Evolutionary conservation across 164 flowering plant genomes (phyloP).

Genomic region (Echeveria elegans): DNA sequence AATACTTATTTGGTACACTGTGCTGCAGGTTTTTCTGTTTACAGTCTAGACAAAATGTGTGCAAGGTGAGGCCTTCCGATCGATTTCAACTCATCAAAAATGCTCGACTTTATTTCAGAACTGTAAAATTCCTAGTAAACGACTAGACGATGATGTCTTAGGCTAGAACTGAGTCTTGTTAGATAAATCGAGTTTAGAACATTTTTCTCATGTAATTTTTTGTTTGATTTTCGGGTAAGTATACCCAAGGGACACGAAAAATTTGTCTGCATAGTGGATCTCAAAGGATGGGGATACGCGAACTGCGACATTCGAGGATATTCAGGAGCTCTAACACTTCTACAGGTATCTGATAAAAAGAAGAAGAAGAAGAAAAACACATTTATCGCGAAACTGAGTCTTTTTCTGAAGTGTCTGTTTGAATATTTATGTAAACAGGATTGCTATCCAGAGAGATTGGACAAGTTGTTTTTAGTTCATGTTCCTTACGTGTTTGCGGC

Average conservation of each 20-base stretch:
- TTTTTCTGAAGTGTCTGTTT: no score
- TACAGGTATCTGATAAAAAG: no score
- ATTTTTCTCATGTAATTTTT: background rate
- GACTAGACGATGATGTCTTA: no score
- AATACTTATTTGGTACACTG: slow-evolving; percentile 1
- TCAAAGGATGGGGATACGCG: slow-evolving; percentile 79
- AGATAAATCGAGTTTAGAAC: no score
- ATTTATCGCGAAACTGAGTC: no score
- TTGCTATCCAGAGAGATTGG: slow-evolving; percentile 81
- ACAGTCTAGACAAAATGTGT: slow-evolving; percentile 50
- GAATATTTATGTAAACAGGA: slow-evolving; percentile 39
- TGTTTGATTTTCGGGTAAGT: slow-evolving; percentile 25
- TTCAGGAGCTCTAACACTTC: slow-evolving; percentile 51
- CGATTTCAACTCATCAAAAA: background rate
- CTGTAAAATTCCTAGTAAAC: no score
- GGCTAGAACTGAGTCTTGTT: no score
- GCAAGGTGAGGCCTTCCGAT: slow-evolving; percentile 38
- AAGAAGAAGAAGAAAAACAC: no score
- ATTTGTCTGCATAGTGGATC: slow-evolving; percentile 51
- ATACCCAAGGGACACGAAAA: slow-evolving; percentile 63
- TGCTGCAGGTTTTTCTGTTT: slow-evolving; percentile 52
- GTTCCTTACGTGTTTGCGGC: slow-evolving; percentile 64
- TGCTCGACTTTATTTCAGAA: no score
- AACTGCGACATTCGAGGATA: slow-evolving; percentile 62
- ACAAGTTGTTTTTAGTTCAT: slow-evolving; percentile 52